These are phyloP conservation scores for Viscum album DNA, from an alignment of 177 flowering plant species.

Conservation along the genomic window DNA sequence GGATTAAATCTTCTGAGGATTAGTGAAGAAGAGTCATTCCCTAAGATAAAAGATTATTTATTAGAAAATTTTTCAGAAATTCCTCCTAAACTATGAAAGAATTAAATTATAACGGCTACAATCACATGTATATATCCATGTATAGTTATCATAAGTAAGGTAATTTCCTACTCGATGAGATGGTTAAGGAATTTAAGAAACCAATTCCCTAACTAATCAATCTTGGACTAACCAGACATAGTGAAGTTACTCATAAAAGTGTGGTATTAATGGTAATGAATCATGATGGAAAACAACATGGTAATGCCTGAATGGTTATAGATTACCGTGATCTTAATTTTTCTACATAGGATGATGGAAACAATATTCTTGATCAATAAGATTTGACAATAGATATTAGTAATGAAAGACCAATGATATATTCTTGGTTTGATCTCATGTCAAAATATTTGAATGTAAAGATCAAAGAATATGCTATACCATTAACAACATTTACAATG, in stretches of 20 bases:
- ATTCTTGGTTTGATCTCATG: not conserved
- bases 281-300: not conserved
- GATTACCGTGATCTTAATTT: not conserved
- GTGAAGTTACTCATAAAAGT: not conserved
- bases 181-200: not conserved
- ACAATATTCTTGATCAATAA: not conserved
- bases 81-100: not conserved
- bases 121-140: not conserved
- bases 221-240: not conserved
- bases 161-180: not conserved
- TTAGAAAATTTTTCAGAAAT: not conserved
- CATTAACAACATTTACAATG: not conserved
- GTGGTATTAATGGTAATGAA: not conserved
- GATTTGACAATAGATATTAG: not conserved
- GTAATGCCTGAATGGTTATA: not conserved
- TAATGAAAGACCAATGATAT: not conserved
- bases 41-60: not conserved
- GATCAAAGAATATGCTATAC: not conserved
- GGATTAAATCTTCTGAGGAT: too few relatives aligned
- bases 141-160: not conserved
- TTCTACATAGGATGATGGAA: not conserved
- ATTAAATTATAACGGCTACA: not conserved
- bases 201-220: not conserved
- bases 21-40: not conserved
- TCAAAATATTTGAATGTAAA: not conserved